phyloP scores from a whole-genome alignment of 176 grass and related monocot genomes.

The Bothriochloa decipiens region DNA sequence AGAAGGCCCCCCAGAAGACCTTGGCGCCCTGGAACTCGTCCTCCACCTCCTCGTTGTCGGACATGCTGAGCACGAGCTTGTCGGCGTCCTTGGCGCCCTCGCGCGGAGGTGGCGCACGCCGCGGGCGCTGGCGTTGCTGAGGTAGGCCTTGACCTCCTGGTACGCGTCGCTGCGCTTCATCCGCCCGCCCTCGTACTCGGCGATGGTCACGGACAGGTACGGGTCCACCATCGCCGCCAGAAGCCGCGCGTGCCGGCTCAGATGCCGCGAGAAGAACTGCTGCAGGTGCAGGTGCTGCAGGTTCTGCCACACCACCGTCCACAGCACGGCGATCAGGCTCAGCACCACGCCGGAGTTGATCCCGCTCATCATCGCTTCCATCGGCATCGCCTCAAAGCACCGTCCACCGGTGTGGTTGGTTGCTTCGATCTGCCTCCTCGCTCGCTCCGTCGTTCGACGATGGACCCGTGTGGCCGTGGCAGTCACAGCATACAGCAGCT shows the following conservation, averaged over 20 bases:
- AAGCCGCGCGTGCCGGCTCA: slow-evolving; percentile 37
- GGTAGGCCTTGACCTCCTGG: slow-evolving; percentile 63
- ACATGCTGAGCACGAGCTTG: slow-evolving; percentile 56
- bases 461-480: neutral
- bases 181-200: slow-evolving; percentile 50
- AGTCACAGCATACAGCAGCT: neutral
- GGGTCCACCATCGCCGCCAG: slow-evolving; percentile 54
- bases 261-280: slow-evolving; percentile 35
- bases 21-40: slow-evolving; percentile 29
- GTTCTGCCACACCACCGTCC: slow-evolving; percentile 56
- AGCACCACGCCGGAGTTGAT: slow-evolving; percentile 52
- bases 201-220: slow-evolving; percentile 54
- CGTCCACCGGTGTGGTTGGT: neutral
- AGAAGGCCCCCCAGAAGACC: slow-evolving; percentile 42
- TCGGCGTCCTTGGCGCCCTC: slow-evolving; percentile 48
- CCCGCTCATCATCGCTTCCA: slow-evolving; percentile 16
- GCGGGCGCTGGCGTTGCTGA: slow-evolving; percentile 32
- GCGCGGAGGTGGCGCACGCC: slow-evolving; percentile 42
- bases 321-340: slow-evolving; percentile 47
- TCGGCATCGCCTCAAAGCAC: neutral
- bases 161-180: slow-evolving; percentile 53
- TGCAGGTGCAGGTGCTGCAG: slow-evolving; percentile 55
- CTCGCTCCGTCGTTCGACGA: too few species aligned
- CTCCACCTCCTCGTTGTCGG: slow-evolving; percentile 52
- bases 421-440: neutral